phyloP scores from a whole-genome alignment of 176 grass and related monocot species.

The Ananas comosus region DNA sequence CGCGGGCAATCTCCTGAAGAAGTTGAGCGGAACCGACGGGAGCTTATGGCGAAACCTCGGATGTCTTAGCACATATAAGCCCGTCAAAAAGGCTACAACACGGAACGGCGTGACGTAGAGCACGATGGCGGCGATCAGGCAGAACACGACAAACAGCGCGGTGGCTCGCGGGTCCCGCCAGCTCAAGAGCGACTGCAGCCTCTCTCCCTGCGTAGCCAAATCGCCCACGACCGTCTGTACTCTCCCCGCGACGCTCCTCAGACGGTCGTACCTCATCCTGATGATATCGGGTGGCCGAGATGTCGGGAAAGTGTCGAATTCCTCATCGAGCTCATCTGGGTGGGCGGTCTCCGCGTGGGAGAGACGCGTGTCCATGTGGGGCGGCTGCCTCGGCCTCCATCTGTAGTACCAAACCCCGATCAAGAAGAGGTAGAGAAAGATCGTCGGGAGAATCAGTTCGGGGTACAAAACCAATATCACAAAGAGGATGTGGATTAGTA shows the following conservation, averaged over 20 bases:
- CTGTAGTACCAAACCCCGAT: slow-evolving; percentile 47
- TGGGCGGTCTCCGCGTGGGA: slow-evolving; percentile 32
- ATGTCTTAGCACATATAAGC: slow-evolving; percentile 43
- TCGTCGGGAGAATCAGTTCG: slow-evolving; percentile 33
- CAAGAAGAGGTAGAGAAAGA: slow-evolving; percentile 46
- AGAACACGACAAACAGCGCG: slow-evolving; percentile 40
- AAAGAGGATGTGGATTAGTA: slow-evolving; percentile 54
- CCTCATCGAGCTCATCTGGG: slow-evolving; percentile 46
- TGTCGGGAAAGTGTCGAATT: slow-evolving; percentile 51
- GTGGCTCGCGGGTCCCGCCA: slow-evolving; percentile 47
- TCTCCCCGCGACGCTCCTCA: slow-evolving; percentile 39
- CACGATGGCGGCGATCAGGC: slow-evolving; percentile 37
- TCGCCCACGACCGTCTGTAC: slow-evolving; percentile 36
- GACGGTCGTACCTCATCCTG: slow-evolving; percentile 50
- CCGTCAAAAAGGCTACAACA: slow-evolving; percentile 29
- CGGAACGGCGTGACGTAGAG: slow-evolving; percentile 38
- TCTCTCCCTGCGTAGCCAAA: slow-evolving; percentile 43
- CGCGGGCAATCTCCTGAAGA: slow-evolving; percentile 47
- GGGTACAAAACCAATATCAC: slow-evolving; percentile 40
- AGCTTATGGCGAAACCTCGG: slow-evolving; percentile 51
- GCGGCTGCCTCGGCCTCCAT: slow-evolving; percentile 40
- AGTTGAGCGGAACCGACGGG: slow-evolving; percentile 50
- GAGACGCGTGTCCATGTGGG: slow-evolving; percentile 43
- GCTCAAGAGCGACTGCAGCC: slow-evolving; percentile 44
- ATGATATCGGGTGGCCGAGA: slow-evolving; percentile 33